Base-by-base conservation (phyloP, 257 asterid genomes). In the Petunia axillaris region DNA sequence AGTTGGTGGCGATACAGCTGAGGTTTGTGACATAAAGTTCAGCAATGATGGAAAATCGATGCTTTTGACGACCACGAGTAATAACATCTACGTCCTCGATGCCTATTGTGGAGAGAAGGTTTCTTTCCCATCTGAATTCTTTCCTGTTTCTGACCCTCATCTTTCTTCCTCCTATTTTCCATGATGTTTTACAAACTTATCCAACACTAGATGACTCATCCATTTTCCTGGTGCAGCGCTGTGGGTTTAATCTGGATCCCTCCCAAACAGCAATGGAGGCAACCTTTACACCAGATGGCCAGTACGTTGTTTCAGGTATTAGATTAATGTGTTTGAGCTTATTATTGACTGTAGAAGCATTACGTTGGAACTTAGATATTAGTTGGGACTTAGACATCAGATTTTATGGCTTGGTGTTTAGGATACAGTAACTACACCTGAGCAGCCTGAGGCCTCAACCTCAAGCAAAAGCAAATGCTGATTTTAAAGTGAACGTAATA, bases 61-160 rank as follows among this genome's bases (percentile, higher is more conserved):
- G 97, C 96, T 96, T 81, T 87, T 96, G 91, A 89, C 97, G 46
- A 94, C 99, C 77, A 89, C 96, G 64, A 94, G 87, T 87, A 93
- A 95, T 89, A 86, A 80, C 82, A 89, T 96, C 4, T 94, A 96
- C 82, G 86, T 96, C 80, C 98, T 94, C 81, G 98, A 95, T 77
- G 97, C 99, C 67, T 96, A 94, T 85, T 88, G 87, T 5, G 99
- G 99, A 81, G 99, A 95, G 63, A 95, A 95, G 99, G 99, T 95
- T 77, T 82, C 87, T 75, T 80, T 53, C 79, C 63, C 75, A 36
- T 6, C 54, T 46, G 43, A 70, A 60, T 40, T 63, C 7, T 80
- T 60, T 81, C 67, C 65, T 64, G 65, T 48, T 25, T 13, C 76
- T 75, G 64, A 44, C 60, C 37, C 4, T 64, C 39, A 64, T 41